Conservation (phyloP, 1,284 basidiomycete species). For the Xerocomus amazonicus region DNA sequence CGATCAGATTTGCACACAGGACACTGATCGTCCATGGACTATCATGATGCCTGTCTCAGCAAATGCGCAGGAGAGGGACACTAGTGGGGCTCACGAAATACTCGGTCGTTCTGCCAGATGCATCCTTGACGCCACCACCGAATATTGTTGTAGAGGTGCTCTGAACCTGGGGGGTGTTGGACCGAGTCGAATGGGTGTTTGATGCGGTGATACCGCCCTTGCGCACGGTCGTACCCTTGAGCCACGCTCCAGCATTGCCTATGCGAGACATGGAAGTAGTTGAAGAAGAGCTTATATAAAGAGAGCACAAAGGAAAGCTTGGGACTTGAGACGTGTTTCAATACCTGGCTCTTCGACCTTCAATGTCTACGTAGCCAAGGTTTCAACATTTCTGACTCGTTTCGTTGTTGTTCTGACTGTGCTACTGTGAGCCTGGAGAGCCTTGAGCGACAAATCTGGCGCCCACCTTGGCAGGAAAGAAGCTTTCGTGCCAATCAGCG, state of each 20-base stretch:
- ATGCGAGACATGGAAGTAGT: slow-evolving; percentile 27
- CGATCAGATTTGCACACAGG: slow-evolving; percentile 97
- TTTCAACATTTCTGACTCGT: background rate
- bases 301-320: background rate
- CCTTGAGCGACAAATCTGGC: background rate
- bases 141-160: slow-evolving; percentile 69
- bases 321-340: slow-evolving; percentile 18
- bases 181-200: slow-evolving; percentile 47
- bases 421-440: background rate
- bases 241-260: slow-evolving; percentile 45
- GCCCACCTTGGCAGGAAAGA: slow-evolving; percentile 4
- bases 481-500: slow-evolving; percentile 3
- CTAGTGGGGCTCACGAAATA: slow-evolving; percentile 56
- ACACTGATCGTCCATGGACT: slow-evolving; percentile 94
- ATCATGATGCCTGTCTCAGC: slow-evolving; percentile 9
- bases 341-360: background rate
- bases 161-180: slow-evolving; percentile 65
- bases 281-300: slow-evolving; percentile 17
- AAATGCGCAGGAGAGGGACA: background rate
- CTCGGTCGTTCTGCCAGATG: slow-evolving; percentile 72
- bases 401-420: slow-evolving; percentile 1
- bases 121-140: slow-evolving; percentile 78
- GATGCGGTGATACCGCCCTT: slow-evolving; percentile 53
- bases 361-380: background rate
- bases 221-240: slow-evolving; percentile 68